Base-by-base conservation (phyloP, 2,329 filamentous ascomycete genomes). In the Alternaria hordeiaustralica region DNA sequence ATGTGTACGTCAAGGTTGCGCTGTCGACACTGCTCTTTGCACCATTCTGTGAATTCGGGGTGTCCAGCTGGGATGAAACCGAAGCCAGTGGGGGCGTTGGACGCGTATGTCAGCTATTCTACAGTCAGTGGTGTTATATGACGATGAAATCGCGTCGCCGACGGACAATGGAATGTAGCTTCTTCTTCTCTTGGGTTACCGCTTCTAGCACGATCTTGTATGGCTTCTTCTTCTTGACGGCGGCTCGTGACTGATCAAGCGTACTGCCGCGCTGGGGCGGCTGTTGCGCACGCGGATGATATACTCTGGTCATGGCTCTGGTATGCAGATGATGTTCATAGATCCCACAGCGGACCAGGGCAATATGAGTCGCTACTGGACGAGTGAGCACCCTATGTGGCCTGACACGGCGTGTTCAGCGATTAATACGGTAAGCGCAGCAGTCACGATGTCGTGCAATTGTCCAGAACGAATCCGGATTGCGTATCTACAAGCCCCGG, bases 11-110 rank as follows among this genome's bases (percentile, higher is more conserved):
- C 83, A 43, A 85, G 78, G 26, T 84, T 84, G 68, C 84, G 82
- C 70, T 84, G 83, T 55, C 86, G 83, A 67, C 87, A 89, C 44
- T 86, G 75, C 69, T 89, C 87, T 76, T 89, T 90, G 71, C 78
- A 80, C 60, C 84, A 84, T 50, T 84, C 84, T 18, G 87, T 88
- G 53, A 90, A 82, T 58, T 86, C 84, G 2, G 87, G 87, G 64
- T 87, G 86, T 23, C 88, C 88, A 49, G 87, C 84, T 21, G 87
- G 85, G 54, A 90, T 84, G 70, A 88, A 89, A 1, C 84, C 86
- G 73, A 89, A 90, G n/a, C 87, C 88, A 51, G 78, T 77, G 10
- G 87, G 87, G 21, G 88, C 82, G 67, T 84, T 81, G n/a, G 82
- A 79, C 63, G 84, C 82, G 68, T 87, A 88, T 20, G 85, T 85